phyloP scores from a whole-genome alignment of 495 filamentous ascomycete genomes.

The Penicillium lividum region DNA sequence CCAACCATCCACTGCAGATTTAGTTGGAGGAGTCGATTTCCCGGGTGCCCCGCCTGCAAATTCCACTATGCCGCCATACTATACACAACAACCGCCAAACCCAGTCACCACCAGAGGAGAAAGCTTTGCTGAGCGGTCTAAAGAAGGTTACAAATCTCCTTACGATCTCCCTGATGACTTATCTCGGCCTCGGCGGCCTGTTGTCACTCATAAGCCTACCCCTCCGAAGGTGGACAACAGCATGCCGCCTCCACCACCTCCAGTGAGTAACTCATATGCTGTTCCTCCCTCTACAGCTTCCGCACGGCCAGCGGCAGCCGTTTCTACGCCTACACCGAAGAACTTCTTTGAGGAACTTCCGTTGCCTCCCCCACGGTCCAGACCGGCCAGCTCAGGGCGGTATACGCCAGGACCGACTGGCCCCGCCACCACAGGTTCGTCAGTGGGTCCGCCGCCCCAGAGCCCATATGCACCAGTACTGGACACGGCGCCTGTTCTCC shows the following conservation, averaged over 20 bases:
- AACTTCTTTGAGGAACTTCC: slow-evolving; percentile 95
- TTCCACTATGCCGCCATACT: slow-evolving; percentile 40
- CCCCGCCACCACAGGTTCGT: slow-evolving; percentile 18
- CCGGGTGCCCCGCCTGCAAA: slow-evolving; percentile 33
- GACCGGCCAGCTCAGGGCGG: slow-evolving; percentile 47
- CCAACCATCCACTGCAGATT: slow-evolving; percentile 45
- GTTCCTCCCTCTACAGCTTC: slow-evolving; percentile 28
- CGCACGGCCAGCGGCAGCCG: slow-evolving; percentile 19
- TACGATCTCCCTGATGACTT: slow-evolving; percentile 95
- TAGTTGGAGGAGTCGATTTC: slow-evolving; percentile 34
- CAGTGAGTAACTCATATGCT: slow-evolving; percentile 58
- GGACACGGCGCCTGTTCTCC: slow-evolving; percentile 24
- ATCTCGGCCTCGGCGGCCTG: slow-evolving; percentile 63
- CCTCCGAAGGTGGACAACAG: slow-evolving; percentile 22
- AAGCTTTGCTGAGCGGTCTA: slow-evolving; percentile 87
- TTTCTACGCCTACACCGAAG: slow-evolving; percentile 31
- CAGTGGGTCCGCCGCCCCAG: slow-evolving; percentile 14
- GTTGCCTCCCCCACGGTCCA: slow-evolving; percentile 54
- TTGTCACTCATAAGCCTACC: slow-evolving; percentile 35
- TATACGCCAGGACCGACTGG: slow-evolving; percentile 49
- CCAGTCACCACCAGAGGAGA: slow-evolving; percentile 48
- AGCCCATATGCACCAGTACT: slow-evolving; percentile 8
- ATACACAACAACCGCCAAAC: slow-evolving; percentile 36
- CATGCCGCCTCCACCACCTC: slow-evolving; percentile 46
- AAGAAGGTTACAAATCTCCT: slow-evolving; percentile 88